phyloP scores from a whole-genome alignment of 805 yeast species.

The Lipomyces sp. region DNA sequence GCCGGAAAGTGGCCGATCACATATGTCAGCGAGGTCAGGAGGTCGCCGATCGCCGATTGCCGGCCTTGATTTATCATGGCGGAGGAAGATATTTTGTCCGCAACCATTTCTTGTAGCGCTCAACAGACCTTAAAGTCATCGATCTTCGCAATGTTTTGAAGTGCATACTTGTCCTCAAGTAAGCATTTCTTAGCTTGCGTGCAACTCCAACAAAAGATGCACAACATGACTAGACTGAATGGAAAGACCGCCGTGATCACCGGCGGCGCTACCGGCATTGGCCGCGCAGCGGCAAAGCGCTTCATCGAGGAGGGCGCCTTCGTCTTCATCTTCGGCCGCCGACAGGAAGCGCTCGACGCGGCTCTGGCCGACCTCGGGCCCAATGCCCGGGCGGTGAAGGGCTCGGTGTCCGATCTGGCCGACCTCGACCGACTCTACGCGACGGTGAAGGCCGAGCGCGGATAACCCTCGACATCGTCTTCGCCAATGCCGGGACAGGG shows the following conservation, averaged over 20 bases:
- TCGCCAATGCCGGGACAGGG: conserved; percentile 4
- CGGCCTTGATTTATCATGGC: no score
- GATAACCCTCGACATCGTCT: conserved; percentile 2
- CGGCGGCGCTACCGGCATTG: conserved; percentile 15
- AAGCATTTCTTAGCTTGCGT: no score
- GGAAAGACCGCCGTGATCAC: conserved; percentile 15
- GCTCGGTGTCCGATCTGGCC: conserved; percentile 6
- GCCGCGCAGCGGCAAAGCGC: conserved; percentile 13
- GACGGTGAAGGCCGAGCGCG: conserved; percentile 9
- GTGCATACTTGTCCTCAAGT: no score
- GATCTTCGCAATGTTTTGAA: no score
- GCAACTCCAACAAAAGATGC: no score
- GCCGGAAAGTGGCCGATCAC: no score
- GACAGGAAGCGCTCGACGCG: conserved; percentile 6
- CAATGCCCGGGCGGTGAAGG: conserved; percentile 6
- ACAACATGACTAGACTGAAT: conserved; percentile 3
- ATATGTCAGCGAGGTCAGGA: no score
- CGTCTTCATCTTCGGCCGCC: conserved; percentile 8
- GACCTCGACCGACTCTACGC: conserved; percentile 13
- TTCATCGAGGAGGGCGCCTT: conserved; percentile 10
- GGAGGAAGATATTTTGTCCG: no score
- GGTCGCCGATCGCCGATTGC: no score
- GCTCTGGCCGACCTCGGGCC: conserved; percentile 10
- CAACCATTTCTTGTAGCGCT: no score
- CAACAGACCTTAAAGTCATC: no score